phyloP scores from a whole-genome alignment of 805 yeast species.

The Cyberlindnera veronae region DNA sequence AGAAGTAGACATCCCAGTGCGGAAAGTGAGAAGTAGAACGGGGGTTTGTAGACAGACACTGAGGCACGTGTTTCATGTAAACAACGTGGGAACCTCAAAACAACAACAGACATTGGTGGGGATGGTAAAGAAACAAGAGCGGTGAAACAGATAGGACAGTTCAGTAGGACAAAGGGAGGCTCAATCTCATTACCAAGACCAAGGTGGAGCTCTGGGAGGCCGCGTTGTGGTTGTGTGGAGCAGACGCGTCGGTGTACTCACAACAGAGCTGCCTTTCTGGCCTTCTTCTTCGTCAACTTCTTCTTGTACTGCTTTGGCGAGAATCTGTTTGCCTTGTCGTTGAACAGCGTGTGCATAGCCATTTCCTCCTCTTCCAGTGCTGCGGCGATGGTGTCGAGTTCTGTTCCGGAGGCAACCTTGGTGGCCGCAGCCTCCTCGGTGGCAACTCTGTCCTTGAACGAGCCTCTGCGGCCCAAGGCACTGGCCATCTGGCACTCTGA shows the following conservation, averaged over 20 bases:
- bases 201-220: too few species aligned
- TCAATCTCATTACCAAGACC: too few species aligned
- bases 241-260: neutral
- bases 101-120: too few species aligned
- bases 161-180: too few species aligned
- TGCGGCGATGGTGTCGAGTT: neutral
- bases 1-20: too few species aligned
- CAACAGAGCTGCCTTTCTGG: conserved; percentile 3
- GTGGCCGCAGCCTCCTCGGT: neutral
- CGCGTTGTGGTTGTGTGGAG: too few species aligned
- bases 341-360: conserved; percentile 13
- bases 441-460: neutral
- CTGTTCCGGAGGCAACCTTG: neutral
- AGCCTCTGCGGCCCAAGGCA: conserved; percentile 4
- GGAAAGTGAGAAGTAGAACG: too few species aligned
- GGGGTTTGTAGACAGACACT: too few species aligned
- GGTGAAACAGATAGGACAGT: too few species aligned
- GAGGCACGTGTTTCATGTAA: too few species aligned
- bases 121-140: too few species aligned
- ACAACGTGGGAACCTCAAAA: too few species aligned
- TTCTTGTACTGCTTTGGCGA: conserved; percentile 19
- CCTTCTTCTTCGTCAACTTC: conserved; percentile 13
- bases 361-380: conserved; percentile 14
- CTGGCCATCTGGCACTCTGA: conserved; percentile 25
- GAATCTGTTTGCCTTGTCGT: conserved; percentile 23